Evolutionary conservation across 1,139 yeast species (phyloP).

Genomic region (Kodamaea arcana): DNA sequence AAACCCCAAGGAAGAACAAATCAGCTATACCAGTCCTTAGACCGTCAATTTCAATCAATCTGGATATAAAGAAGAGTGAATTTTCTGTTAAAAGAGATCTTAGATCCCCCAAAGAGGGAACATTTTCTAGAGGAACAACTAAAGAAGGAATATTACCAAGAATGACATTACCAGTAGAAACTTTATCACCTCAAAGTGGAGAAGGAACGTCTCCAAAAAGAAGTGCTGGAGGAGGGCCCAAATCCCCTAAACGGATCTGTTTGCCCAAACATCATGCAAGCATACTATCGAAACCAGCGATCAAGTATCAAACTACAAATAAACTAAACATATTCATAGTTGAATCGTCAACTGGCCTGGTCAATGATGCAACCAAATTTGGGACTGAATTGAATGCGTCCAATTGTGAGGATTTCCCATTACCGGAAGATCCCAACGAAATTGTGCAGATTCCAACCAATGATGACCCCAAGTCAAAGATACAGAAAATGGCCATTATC

Average conservation of each 20-base stretch:
- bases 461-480: constrained; percentile 20
- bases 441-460: constrained; percentile 66
- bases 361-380: constrained; percentile 68
- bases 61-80: constrained; percentile 15
- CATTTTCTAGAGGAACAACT: too few species aligned
- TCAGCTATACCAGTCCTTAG: constrained; percentile 28
- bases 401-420: constrained; percentile 59
- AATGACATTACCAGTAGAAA: constrained; percentile 6
- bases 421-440: constrained; percentile 57
- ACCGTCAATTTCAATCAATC: constrained; percentile 23
- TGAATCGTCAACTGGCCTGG: constrained; percentile 62
- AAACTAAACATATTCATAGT: constrained; percentile 48
- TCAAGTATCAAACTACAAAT: constrained; percentile 26
- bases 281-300: constrained; percentile 36
- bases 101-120: too few species aligned
- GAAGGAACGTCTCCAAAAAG: not conserved
- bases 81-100: constrained; percentile 9
- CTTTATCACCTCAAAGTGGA: not conserved
- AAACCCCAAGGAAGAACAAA: constrained; percentile 15
- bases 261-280: constrained; percentile 34
- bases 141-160: too few species aligned
- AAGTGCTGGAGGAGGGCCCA: too few species aligned
- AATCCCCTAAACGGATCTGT: constrained; percentile 39
- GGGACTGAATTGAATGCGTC: constrained; percentile 72
- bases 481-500: constrained; percentile 48